Base-by-base conservation (phyloP, 1,284 basidiomycete species). In the Exsudoporus floridanus region DNA sequence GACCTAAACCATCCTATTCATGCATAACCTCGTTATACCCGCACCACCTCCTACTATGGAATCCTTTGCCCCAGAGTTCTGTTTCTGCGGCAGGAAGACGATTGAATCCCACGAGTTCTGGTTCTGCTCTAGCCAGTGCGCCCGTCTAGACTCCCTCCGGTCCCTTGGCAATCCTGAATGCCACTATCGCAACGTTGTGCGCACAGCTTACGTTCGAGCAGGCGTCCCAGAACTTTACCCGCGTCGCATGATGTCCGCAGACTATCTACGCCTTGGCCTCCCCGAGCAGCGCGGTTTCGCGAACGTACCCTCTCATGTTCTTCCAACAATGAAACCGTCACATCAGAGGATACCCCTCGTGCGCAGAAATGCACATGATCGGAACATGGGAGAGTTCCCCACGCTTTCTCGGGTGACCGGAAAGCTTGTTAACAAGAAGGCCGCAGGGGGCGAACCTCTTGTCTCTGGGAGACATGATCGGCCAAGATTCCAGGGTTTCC, bases 81-180 rank as follows among this genome's bases (percentile, higher is more conserved):
- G 66, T 43, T 60, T 60, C 39, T 70, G 66, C 16, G 69, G 69
- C 18, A 54, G 42, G 19, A 34, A 23, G 34, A 66, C 66, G 0
- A 30, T 52, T 0, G 49, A 56, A 37, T 53, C 43, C n/a, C 69
- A 68, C 27, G 67, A 71, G 0, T 67, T 58, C 36, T 69, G 48
- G 51, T 71, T 56, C 36, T 68, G 66, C 34, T 71, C 69, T 19
- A 54, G 50, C 1, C 2, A 50, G 0, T 70, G 69, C 12, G 69
- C 69, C 9, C 66, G 58, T 21, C 30, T 16, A 9, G 69, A 71
- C 27, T 49, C 69, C 28, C 60, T 70, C n/a, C 55, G 58, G 16
- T 63, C 66, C 4, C 64, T 71, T 19, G 59, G 46, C 7, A 46
- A 49, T 7, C 46, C 54, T 6, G 38, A 62, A 14, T 58, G 50